Conservation (phyloP, 352 stramenopile species). For the Aphanomyces invadans region DNA sequence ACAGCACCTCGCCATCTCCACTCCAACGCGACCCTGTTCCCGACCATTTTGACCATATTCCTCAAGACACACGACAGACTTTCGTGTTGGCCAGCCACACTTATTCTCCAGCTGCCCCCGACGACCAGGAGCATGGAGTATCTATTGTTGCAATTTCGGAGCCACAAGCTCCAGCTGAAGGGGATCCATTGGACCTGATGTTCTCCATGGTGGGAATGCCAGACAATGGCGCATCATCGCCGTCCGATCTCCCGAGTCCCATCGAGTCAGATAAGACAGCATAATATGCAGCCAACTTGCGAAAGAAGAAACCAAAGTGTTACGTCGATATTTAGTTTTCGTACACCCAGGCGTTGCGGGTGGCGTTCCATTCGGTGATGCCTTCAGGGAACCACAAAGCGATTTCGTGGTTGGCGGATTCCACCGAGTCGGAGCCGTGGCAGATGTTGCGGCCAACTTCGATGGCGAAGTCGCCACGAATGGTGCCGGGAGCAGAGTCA, state of each 20-base stretch:
- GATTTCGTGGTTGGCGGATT: conserved; percentile 97
- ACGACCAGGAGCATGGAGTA: background rate
- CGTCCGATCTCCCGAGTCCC: background rate
- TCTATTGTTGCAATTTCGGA: background rate
- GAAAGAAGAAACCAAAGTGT: background rate
- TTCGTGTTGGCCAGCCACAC: too few relatives aligned
- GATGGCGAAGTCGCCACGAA: conserved; percentile 96
- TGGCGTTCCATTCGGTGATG: conserved; percentile 85
- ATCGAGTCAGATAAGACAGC: too few relatives aligned
- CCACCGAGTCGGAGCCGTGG: conserved; percentile 96
- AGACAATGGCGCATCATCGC: background rate
- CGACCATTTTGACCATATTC: too few relatives aligned
- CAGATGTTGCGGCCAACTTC: conserved; percentile 92
- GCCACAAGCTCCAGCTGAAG: background rate
- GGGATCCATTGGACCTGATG: background rate
- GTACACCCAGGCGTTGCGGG: conserved; percentile 94
- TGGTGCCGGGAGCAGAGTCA: conserved; percentile 93
- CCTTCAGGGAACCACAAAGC: conserved; percentile 96
- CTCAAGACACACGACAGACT: too few relatives aligned
- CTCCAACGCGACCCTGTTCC: too few relatives aligned
- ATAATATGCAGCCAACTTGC: too few relatives aligned
- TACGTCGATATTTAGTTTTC: conserved; percentile 66
- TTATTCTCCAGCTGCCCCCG: too few relatives aligned
- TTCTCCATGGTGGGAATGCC: background rate
- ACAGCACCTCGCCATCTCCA: too few relatives aligned